These are phyloP conservation scores for Verbascum thapsus DNA, from an alignment of 257 asterid species.

Conservation along the genomic window DNA sequence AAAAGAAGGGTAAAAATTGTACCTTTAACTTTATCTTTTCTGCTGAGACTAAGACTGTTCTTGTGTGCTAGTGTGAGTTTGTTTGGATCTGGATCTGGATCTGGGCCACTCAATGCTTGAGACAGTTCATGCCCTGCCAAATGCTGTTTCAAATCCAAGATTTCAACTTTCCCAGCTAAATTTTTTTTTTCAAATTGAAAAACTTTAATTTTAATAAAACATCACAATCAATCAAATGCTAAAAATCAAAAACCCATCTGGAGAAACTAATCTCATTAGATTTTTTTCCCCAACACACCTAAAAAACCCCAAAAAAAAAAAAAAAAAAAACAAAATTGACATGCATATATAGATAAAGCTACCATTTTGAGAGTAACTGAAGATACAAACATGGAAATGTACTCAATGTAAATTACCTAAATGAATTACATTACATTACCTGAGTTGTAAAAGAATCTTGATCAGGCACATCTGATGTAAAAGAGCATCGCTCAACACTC, in stretches of 20 bases:
- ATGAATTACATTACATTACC: conserved; percentile 43
- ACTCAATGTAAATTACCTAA: too few relatives aligned
- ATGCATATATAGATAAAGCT: background rate
- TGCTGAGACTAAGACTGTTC: too few relatives aligned
- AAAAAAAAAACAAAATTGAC: background rate
- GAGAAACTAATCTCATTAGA: conserved; percentile 22
- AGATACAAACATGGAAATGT: too few relatives aligned
- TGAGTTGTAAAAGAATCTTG: conserved; percentile 60
- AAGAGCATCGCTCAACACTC: conserved; percentile 91
- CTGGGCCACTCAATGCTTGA: conserved; percentile 70
- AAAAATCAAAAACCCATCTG: conserved; percentile 25
- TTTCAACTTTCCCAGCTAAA: conserved; percentile 50
- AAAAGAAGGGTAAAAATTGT: too few relatives aligned
- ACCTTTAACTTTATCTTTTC: too few relatives aligned
- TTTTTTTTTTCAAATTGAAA: conserved; percentile 15
- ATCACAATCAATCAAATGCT: conserved; percentile 24
- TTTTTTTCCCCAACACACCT: conserved; percentile 17
- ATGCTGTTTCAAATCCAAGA: conserved; percentile 79
- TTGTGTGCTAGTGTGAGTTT: too few relatives aligned
- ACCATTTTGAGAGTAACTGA: too few relatives aligned
- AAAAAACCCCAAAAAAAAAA: background rate
- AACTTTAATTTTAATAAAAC: conserved; percentile 17
- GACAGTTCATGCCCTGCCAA: conserved; percentile 73
- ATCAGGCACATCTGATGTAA: conserved; percentile 79
- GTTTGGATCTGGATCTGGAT: conserved; percentile 69